phyloP scores from a whole-genome alignment of 2,329 filamentous ascomycete species.

The Xylariaceae sp. region DNA sequence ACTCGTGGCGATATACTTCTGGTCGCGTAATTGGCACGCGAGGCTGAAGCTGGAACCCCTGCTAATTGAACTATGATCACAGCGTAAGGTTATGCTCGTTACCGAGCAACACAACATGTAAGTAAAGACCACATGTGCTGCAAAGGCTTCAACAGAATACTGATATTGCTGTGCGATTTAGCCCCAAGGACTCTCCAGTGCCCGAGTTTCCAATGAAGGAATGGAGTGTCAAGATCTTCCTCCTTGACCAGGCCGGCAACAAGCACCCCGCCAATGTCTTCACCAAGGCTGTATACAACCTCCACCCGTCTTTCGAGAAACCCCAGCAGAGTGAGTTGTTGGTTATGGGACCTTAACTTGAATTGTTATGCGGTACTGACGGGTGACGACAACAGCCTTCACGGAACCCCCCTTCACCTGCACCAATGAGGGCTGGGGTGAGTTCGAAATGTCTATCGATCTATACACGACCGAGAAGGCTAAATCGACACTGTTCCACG shows the following conservation, averaged over 20 bases:
- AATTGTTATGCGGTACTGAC: constrained; percentile 10
- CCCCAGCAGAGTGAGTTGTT: constrained; percentile 70
- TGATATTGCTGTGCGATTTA: constrained; percentile 30
- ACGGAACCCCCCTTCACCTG: constrained; percentile 84
- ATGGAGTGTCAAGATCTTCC: constrained; percentile 83
- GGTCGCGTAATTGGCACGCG: too few species aligned
- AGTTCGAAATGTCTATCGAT: constrained; percentile 91
- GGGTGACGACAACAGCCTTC: constrained; percentile 55
- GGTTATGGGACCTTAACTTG: neutral
- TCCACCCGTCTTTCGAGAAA: constrained; percentile 91
- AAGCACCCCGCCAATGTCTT: constrained; percentile 80
- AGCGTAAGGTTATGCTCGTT: constrained; percentile 87
- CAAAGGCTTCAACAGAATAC: neutral
- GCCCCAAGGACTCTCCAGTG: constrained; percentile 73
- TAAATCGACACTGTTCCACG: constrained; percentile 76
- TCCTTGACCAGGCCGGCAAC: constrained; percentile 82
- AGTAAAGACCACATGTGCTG: constrained; percentile 27
- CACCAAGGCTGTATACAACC: constrained; percentile 86
- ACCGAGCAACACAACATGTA: constrained; percentile 90
- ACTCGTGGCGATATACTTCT: too few species aligned
- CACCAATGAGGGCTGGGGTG: constrained; percentile 94
- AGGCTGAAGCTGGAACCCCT: neutral
- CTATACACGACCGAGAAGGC: constrained; percentile 82
- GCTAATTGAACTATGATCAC: constrained; percentile 36
- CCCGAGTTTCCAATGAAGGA: constrained; percentile 88